phyloP scores from a whole-genome alignment of 2,329 filamentous ascomycete genomes.

The Talaromyces sp. region DNA sequence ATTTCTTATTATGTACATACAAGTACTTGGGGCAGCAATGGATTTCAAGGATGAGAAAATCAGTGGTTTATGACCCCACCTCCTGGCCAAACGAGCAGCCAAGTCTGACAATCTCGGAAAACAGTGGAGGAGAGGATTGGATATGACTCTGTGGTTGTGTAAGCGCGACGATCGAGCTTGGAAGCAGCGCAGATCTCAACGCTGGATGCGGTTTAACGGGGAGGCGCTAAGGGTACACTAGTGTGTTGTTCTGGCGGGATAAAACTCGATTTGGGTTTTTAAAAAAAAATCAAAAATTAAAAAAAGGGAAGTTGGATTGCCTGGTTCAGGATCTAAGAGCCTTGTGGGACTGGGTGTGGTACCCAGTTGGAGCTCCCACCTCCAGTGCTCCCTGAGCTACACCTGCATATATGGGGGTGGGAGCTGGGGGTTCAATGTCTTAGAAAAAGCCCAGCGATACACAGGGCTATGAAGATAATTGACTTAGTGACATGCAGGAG shows the following conservation, averaged over 20 bases:
- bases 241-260: conserved; percentile 1
- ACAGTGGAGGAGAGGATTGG: neutral
- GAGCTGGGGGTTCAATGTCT: too few relatives aligned
- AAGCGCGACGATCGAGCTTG: conserved; percentile 1
- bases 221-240: conserved; percentile 7
- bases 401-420: too few relatives aligned
- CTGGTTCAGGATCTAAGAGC: too few relatives aligned
- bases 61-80: neutral
- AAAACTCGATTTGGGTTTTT: conserved; percentile 6
- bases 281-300: too few relatives aligned
- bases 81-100: neutral
- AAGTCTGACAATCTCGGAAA: neutral
- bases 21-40: too few relatives aligned
- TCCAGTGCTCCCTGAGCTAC: too few relatives aligned
- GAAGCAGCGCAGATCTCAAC: conserved; percentile 15
- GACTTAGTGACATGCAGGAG: too few relatives aligned
- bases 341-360: too few relatives aligned
- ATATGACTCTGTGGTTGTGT: neutral
- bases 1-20: too few relatives aligned
- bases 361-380: neutral
- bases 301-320: too few relatives aligned
- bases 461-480: too few relatives aligned
- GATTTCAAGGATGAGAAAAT: neutral
- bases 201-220: conserved; percentile 16
- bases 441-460: too few relatives aligned